Conservation (phyloP, 352 stramenopile genomes). For the Phytophthora multivora region DNA sequence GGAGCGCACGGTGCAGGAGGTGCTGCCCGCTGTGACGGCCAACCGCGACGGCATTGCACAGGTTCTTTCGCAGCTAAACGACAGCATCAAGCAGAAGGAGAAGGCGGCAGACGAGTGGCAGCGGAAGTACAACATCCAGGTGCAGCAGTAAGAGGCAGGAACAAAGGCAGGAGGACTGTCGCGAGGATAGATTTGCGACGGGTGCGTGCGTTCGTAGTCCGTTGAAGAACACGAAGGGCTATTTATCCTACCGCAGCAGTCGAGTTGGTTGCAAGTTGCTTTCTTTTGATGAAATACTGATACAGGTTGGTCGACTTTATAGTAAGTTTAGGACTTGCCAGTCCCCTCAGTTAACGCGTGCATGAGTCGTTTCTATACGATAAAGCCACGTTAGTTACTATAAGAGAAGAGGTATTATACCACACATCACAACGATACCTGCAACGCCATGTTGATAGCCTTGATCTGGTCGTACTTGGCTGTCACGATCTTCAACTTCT, state of each 20-base stretch:
- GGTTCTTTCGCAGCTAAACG: slow-evolving; percentile 74
- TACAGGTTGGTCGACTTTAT: slow-evolving; percentile 5
- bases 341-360: slow-evolving; percentile 46
- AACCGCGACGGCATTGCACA: slow-evolving; percentile 85
- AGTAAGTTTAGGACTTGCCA: slow-evolving; percentile 26
- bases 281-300: slow-evolving; percentile 11
- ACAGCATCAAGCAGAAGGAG: slow-evolving; percentile 87
- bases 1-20: slow-evolving; percentile 95
- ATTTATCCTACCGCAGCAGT: slow-evolving; percentile 35
- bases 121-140: slow-evolving; percentile 88
- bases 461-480: slow-evolving; percentile 85
- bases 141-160: slow-evolving; percentile 59
- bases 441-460: slow-evolving; percentile 77
- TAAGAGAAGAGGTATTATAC: background rate
- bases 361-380: slow-evolving; percentile 60
- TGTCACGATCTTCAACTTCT: slow-evolving; percentile 70
- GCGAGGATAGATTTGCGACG: slow-evolving; percentile 15
- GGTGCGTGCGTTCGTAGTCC: slow-evolving; percentile 24
- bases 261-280: slow-evolving; percentile 2
- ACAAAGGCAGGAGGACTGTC: background rate
- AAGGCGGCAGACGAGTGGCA: slow-evolving; percentile 83
- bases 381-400: slow-evolving; percentile 2
- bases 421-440: slow-evolving; percentile 38
- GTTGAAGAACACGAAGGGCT: slow-evolving; percentile 36
- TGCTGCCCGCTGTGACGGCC: slow-evolving; percentile 91